A percentile compares a stretch with the other conserved stretches of the same genome.
These are phyloP conservation scores for Coemansia asiatica DNA, from an alignment of 192 early-diverging fungal genomes.

Conservation along the genomic window DNA sequence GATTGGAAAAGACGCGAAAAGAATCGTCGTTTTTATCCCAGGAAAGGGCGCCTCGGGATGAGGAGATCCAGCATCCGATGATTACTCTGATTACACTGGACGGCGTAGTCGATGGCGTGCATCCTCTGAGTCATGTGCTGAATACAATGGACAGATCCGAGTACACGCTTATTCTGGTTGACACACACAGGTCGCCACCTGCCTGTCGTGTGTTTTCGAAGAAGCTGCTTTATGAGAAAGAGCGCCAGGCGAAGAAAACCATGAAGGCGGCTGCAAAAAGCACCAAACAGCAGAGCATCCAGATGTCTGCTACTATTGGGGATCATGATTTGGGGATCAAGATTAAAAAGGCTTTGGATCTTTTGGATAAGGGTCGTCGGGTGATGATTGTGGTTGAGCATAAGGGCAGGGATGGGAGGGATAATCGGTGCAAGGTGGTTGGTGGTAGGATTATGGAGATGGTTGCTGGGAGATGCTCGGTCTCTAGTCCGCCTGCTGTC, in stretches of 20 bases:
- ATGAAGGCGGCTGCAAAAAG: slow-evolving; percentile 4
- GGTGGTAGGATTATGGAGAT: slow-evolving; percentile 7
- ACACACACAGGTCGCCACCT: slow-evolving; percentile 19
- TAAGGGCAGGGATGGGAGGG: not conserved
- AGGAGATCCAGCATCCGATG: slow-evolving; percentile 33
- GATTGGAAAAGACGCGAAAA: slow-evolving; percentile 7
- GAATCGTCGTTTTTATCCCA: not conserved
- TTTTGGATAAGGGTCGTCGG: slow-evolving; percentile 28
- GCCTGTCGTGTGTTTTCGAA: slow-evolving; percentile 40
- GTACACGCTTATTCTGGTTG: slow-evolving; percentile 29
- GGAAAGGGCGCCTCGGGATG: slow-evolving; percentile 29
- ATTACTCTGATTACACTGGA: slow-evolving; percentile 25
- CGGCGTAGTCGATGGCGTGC: slow-evolving; percentile 19
- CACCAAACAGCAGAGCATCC: slow-evolving; percentile 20
- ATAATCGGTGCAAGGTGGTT: slow-evolving; percentile 3
- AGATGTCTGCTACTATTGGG: slow-evolving; percentile 18
- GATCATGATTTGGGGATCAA: slow-evolving; percentile 36
- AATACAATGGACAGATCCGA: slow-evolving; percentile 22
- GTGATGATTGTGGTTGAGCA: slow-evolving; percentile 28
- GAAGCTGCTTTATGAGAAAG: slow-evolving; percentile 39
- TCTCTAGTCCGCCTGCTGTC: slow-evolving; percentile 10
- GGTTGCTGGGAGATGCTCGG: slow-evolving; percentile 8
- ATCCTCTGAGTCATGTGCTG: slow-evolving; percentile 17
- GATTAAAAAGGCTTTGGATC: slow-evolving; percentile 6
- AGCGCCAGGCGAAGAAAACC: slow-evolving; percentile 27